Percentiles rank a stretch among this genome's conserved stretches.
These are phyloP conservation scores for Geosmithia flava DNA, from an alignment of 2,329 filamentous ascomycete species.

Conservation along the genomic window DNA sequence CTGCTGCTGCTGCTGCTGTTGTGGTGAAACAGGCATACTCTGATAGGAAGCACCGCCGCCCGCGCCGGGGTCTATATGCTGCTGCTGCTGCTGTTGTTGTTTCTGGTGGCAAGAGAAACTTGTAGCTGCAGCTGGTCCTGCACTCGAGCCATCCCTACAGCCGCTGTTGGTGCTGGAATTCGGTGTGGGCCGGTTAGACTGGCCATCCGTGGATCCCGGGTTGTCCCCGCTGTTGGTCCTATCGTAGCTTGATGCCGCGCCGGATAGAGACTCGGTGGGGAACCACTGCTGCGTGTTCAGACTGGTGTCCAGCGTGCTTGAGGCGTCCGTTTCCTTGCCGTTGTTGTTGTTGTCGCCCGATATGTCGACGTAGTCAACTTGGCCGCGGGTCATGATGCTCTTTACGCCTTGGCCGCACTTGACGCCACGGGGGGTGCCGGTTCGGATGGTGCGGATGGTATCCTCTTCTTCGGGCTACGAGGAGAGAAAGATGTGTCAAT, in stretches of 20 bases:
- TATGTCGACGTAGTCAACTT: conserved; percentile 29
- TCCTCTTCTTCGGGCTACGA: neutral
- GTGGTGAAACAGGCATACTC: neutral
- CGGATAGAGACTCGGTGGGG: conserved; percentile 23
- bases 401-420: conserved; percentile 18
- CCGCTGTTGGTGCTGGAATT: conserved; percentile 31
- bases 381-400: conserved; percentile 31
- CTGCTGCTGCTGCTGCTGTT: neutral
- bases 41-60: no score
- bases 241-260: conserved; percentile 18
- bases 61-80: neutral
- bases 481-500: neutral
- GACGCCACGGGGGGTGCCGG: neutral
- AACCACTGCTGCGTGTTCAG: conserved; percentile 24
- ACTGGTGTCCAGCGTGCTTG: conserved; percentile 4
- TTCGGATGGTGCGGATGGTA: neutral
- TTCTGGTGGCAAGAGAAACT: no score
- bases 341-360: conserved; percentile 25
- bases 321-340: neutral
- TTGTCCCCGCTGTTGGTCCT: conserved; percentile 21
- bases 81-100: no score
- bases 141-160: neutral
- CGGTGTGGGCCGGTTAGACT: conserved; percentile 44
- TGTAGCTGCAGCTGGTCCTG: no score
- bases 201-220: conserved; percentile 33